Evolutionary conservation across 225 moss, liverwort and hornwort genomes (phyloP).

Genomic region (Asterella californica): DNA sequence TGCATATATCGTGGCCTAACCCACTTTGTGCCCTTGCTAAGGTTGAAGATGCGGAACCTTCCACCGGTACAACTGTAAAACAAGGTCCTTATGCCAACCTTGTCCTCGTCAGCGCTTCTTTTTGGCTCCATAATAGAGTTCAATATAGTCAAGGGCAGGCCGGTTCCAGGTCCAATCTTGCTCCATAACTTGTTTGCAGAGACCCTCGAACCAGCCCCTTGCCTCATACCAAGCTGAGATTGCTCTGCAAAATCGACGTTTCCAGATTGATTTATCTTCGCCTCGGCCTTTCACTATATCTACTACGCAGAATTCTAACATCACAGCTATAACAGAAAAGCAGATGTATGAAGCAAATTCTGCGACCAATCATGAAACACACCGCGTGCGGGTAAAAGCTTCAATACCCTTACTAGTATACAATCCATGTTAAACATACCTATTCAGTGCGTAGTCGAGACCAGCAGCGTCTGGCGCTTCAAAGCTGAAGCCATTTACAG

Average conservation of each 20-base stretch:
- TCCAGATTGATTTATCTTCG: background rate
- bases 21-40: background rate
- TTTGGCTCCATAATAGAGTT: conserved; percentile 44
- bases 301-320: background rate
- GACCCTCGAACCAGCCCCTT: conserved; percentile 31
- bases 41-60: background rate
- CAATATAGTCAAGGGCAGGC: conserved; percentile 48
- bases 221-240: conserved; percentile 44
- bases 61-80: no score
- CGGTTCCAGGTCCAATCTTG: conserved; percentile 51
- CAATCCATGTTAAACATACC: conserved; percentile 16
- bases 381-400: background rate
- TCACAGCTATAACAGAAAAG: background rate
- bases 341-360: background rate
- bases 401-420: background rate
- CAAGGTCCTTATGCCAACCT: no score
- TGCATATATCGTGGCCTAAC: background rate
- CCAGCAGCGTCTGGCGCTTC: conserved; percentile 31
- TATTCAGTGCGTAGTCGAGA: conserved; percentile 46
- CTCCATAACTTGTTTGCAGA: conserved; percentile 38
- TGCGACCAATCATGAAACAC: background rate
- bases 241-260: conserved; percentile 27
- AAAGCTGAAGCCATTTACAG: conserved; percentile 42
- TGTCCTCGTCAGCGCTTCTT: conserved; percentile 22
- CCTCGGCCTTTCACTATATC: background rate